phyloP scores from a whole-genome alignment of 306 rosid genomes.

The Quercus alba region DNA sequence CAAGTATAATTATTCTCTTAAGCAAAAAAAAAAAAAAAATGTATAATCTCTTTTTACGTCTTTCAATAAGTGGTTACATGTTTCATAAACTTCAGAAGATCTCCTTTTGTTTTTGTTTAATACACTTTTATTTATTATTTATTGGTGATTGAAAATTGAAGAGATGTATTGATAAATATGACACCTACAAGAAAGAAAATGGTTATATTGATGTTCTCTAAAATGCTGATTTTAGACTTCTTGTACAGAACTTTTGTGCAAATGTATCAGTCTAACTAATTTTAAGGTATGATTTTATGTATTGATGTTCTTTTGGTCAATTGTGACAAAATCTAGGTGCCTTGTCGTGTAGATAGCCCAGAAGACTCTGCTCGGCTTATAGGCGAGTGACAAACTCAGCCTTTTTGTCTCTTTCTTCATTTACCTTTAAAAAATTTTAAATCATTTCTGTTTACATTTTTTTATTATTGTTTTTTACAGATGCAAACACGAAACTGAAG shows the following conservation, averaged over 20 bases:
- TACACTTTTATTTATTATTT: not conserved
- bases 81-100: not conserved
- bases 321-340: constrained; percentile 51
- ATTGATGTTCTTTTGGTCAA: constrained; percentile 19
- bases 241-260: not conserved
- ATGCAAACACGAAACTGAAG: constrained; percentile 61
- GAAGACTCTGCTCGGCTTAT: constrained; percentile 77
- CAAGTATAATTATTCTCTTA: not conserved
- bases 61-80: not conserved
- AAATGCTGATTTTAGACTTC: not conserved
- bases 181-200: not conserved
- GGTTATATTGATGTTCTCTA: not conserved
- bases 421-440: not conserved
- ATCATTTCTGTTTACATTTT: not conserved
- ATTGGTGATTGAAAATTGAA: not conserved
- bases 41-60: not conserved
- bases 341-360: constrained; percentile 73
- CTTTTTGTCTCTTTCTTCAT: not conserved
- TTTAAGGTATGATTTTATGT: not conserved
- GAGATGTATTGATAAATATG: not conserved
- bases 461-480: constrained; percentile 34
- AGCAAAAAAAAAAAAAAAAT: not conserved
- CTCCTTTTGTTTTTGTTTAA: not conserved
- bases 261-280: not conserved
- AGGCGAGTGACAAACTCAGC: constrained; percentile 43